A percentile compares a stretch with the other conserved stretches of the same genome.
phyloP scores from a whole-genome alignment of 2,329 filamentous ascomycete species.

The Aspergillus sp. region DNA sequence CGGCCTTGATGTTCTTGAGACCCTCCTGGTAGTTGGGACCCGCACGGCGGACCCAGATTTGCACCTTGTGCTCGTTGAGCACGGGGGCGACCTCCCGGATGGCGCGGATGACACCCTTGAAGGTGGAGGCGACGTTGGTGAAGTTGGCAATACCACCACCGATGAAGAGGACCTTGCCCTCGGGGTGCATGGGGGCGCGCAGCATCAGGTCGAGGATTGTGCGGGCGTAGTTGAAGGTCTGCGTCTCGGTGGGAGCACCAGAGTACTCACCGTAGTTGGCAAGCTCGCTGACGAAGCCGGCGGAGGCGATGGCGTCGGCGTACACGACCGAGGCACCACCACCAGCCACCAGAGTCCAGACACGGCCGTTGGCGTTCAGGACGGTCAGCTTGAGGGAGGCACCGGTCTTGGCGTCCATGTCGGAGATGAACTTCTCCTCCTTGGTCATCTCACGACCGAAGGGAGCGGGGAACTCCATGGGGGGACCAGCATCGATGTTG shows the following conservation, averaged over 20 bases:
- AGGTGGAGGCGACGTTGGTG: slow-evolving; percentile 98
- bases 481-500: slow-evolving; percentile 92
- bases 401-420: slow-evolving; percentile 98
- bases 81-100: slow-evolving; percentile 83
- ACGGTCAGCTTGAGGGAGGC: slow-evolving; percentile 98
- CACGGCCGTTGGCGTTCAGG: slow-evolving; percentile 83
- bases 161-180: slow-evolving; percentile 99
- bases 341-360: slow-evolving; percentile 98
- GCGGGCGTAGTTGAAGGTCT: slow-evolving; percentile 98
- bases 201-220: slow-evolving; percentile 98
- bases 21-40: slow-evolving; percentile 99
- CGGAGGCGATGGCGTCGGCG: slow-evolving; percentile 95
- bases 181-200: slow-evolving; percentile 74
- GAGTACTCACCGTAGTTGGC: slow-evolving; percentile 99
- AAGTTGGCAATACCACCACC: slow-evolving; percentile 99
- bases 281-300: slow-evolving; percentile 91
- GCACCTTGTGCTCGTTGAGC: slow-evolving; percentile 92
- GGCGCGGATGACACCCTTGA: slow-evolving; percentile 99
- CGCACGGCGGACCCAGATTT: slow-evolving; percentile 90
- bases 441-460: slow-evolving; percentile 98
- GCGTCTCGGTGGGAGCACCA: slow-evolving; percentile 95
- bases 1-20: slow-evolving; percentile 99
- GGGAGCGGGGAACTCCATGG: slow-evolving; percentile 97
- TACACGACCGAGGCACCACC: slow-evolving; percentile 99
- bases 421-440: slow-evolving; percentile 98